Conservation (phyloP, 352 stramenopile genomes). For the Pythium biforme region DNA sequence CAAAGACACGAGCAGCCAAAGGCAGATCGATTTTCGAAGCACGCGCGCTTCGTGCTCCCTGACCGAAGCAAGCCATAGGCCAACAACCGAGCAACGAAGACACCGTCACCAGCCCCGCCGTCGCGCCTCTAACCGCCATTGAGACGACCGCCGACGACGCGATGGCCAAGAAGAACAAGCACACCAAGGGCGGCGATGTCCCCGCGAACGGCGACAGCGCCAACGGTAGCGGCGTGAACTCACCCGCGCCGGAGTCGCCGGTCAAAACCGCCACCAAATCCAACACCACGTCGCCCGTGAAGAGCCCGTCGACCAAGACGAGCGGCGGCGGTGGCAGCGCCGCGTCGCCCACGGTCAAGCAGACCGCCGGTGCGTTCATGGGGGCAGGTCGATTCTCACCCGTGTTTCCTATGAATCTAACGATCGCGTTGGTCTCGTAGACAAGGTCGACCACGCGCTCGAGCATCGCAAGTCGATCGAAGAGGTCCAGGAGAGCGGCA, state of each 20-base stretch:
- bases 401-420: neutral
- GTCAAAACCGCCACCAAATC: slow-evolving; percentile 26
- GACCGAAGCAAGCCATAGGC: slow-evolving; percentile 25
- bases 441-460: slow-evolving; percentile 38
- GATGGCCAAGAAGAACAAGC: slow-evolving; percentile 73
- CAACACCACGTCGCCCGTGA: slow-evolving; percentile 30
- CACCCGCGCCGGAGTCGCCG: slow-evolving; percentile 19
- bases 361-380: slow-evolving; percentile 27
- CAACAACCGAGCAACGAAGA: slow-evolving; percentile 33
- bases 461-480: slow-evolving; percentile 48
- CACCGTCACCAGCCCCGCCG: slow-evolving; percentile 6
- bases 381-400: too few relatives aligned
- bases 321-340: slow-evolving; percentile 1
- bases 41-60: too few relatives aligned
- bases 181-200: slow-evolving; percentile 24
- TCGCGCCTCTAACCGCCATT: neutral
- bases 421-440: slow-evolving; percentile 14
- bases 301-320: slow-evolving; percentile 27
- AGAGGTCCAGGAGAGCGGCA: slow-evolving; percentile 45
- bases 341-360: slow-evolving; percentile 33
- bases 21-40: neutral
- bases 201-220: slow-evolving; percentile 4
- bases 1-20: neutral
- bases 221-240: neutral
- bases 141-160: slow-evolving; percentile 12